Base-by-base conservation (phyloP, 352 stramenopile species). In the Globisporangium yorkense region DNA sequence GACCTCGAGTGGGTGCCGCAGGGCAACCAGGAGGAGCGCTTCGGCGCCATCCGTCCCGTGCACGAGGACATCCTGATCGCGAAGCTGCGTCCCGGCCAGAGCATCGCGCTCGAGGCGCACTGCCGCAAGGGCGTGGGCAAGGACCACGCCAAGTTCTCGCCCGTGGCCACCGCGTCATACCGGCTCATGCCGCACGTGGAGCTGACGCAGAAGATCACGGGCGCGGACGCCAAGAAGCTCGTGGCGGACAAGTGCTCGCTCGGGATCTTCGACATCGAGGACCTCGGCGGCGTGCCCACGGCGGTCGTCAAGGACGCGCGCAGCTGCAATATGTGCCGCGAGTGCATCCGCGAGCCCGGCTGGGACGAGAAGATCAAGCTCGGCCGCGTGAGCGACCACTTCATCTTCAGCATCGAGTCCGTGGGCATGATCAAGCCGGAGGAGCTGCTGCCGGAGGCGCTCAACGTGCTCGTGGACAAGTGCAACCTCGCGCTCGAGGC, bases 141-240 rank as follows among this genome's bases (percentile, higher is more conserved):
- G 62, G 96, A 98, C 69, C 97, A 99, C 74, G 96, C 97, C 53
- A 99, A 99, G 72, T 99, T 96, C 64, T 98, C 91, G 24, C 97
- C 97, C 2, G 96, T 99, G 18, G 87, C 93, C 1, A 99, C 96
- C 5, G 97, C 96, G 21, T 97, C 86, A 54, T 99, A 99, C 77
- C 80, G 93, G 45, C 61, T 98, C 54, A 84, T 97, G 70, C 92
- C 94, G 5, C 74, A 95, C 56, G 75, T 94, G 37, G 69, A 87
- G 51, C 73, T 94, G 35, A 80, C 74, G 54, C 65, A 87, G 56
- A 77, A 75, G 12, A 66, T 95, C 12, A 68, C 78, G 31, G 84
- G 80, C 24, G 68, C 67, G 10, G 80, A 92, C 24, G 84, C 84
- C 2, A 76, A 83, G 59, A 72, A 68, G 56, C 68, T 88, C 2